These are phyloP conservation scores for Pneumocystis carinii DNA, from an alignment of 1,139 yeast genomes.

Conservation along the genomic window DNA sequence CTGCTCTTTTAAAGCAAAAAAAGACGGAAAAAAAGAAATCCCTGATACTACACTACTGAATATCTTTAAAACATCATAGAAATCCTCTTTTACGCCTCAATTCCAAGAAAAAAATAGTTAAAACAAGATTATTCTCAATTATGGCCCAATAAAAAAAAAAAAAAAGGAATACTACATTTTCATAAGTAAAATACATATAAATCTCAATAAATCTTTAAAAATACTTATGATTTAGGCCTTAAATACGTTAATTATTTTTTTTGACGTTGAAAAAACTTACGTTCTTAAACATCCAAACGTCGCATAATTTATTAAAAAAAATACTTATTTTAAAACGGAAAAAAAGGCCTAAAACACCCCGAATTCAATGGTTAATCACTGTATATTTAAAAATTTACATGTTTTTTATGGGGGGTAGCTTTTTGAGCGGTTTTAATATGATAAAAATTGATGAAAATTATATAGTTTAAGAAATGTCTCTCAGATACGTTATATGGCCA, in stretches of 20 bases:
- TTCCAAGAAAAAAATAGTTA: too few relatives aligned
- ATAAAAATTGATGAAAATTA: conserved; percentile 2
- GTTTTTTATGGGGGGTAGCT: background rate
- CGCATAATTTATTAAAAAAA: background rate
- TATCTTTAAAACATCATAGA: too few relatives aligned
- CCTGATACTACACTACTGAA: background rate
- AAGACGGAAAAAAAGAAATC: background rate
- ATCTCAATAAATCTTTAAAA: background rate
- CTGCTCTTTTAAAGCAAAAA: background rate
- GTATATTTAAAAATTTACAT: background rate
- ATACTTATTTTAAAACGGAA: background rate
- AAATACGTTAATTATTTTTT: background rate
- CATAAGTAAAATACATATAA: background rate
- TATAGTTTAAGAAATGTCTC: background rate
- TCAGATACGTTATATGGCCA: conserved; percentile 36
- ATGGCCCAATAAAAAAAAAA: too few relatives aligned
- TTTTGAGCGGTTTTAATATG: background rate
- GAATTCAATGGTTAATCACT: background rate
- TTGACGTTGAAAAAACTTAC: background rate
- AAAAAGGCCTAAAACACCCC: background rate
- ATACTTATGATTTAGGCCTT: background rate
- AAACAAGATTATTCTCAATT: too few relatives aligned
- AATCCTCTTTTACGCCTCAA: too few relatives aligned
- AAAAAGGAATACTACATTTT: too few relatives aligned
- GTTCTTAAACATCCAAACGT: background rate